A percentile compares a stretch with the other conserved stretches of the same genome.
phyloP scores from a whole-genome alignment of 2,329 filamentous ascomycete species.

The Pseudopyricularia cyperi region DNA sequence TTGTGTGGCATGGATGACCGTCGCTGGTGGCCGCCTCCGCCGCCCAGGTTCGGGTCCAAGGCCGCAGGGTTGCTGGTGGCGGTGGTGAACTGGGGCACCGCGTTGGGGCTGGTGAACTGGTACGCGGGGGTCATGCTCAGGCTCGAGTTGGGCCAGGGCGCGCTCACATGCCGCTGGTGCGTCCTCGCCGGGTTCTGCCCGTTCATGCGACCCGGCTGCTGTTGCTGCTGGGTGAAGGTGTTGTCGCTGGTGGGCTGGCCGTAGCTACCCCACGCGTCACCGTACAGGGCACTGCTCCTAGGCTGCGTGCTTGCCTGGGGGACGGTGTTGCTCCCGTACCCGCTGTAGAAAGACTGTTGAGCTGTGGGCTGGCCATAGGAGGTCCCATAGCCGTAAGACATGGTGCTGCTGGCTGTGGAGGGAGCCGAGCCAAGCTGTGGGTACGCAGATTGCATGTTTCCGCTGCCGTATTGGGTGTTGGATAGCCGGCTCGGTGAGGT shows the following conservation, averaged over 20 bases:
- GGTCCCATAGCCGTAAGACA: neutral
- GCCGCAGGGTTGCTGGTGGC: neutral
- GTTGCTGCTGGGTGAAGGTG: neutral
- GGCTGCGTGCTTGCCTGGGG: neutral
- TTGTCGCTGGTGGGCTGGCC: neutral
- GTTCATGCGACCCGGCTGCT: neutral
- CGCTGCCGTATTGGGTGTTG: neutral
- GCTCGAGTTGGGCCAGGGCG: neutral
- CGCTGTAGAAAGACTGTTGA: neutral
- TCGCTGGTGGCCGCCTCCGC: neutral
- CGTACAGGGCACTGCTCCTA: neutral
- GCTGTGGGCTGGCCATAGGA: neutral
- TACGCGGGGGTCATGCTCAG: neutral
- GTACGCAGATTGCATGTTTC: neutral
- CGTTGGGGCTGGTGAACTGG: neutral
- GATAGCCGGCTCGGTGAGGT: neutral
- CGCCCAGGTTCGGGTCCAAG: neutral
- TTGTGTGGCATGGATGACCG: conserved; percentile 1
- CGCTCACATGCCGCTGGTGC: neutral
- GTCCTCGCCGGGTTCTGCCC: neutral
- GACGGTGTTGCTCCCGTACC: neutral
- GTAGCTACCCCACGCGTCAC: neutral
- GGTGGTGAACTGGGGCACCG: neutral
- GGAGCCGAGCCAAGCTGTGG: neutral
- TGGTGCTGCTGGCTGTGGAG: neutral